Conservation (phyloP, 306 rosid species). For the Cercis canadensis region DNA sequence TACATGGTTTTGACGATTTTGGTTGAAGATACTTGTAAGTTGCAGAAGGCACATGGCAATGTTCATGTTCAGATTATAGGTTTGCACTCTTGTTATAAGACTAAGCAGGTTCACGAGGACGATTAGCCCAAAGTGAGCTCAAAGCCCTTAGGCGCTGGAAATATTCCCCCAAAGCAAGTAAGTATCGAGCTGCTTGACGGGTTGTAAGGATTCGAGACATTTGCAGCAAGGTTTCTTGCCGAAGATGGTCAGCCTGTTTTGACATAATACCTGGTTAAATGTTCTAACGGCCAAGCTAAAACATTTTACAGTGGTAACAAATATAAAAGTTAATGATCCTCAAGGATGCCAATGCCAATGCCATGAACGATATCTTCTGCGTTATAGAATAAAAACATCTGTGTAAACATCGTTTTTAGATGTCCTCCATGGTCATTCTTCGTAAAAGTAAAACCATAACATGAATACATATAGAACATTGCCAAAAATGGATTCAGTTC, state of each 20-base stretch:
- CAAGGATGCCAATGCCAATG: neutral
- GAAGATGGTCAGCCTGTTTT: conserved; percentile 86
- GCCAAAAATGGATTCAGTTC: too few relatives aligned
- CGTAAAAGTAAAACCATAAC: too few relatives aligned
- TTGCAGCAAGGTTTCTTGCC: conserved; percentile 76
- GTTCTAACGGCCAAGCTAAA: conserved; percentile 11
- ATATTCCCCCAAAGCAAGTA: conserved; percentile 81
- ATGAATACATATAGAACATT: too few relatives aligned
- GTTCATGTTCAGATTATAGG: conserved; percentile 39
- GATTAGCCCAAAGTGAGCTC: conserved; percentile 80
- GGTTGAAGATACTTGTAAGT: conserved; percentile 25
- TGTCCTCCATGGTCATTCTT: too few relatives aligned
- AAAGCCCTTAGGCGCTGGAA: conserved; percentile 79
- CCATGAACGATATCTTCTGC: too few relatives aligned
- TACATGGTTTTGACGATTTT: conserved; percentile 29
- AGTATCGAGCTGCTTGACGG: conserved; percentile 76
- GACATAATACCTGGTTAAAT: conserved; percentile 29
- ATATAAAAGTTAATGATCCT: neutral
- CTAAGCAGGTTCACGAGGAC: conserved; percentile 63
- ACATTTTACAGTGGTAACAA: neutral
- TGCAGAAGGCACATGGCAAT: conserved; percentile 28
- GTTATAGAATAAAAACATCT: too few relatives aligned
- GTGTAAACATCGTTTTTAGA: too few relatives aligned
- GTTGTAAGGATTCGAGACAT: conserved; percentile 71
- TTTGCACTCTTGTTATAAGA: conserved; percentile 38